Conservation (phyloP, 1,139 yeast species). For the Geotrichum australiense region DNA sequence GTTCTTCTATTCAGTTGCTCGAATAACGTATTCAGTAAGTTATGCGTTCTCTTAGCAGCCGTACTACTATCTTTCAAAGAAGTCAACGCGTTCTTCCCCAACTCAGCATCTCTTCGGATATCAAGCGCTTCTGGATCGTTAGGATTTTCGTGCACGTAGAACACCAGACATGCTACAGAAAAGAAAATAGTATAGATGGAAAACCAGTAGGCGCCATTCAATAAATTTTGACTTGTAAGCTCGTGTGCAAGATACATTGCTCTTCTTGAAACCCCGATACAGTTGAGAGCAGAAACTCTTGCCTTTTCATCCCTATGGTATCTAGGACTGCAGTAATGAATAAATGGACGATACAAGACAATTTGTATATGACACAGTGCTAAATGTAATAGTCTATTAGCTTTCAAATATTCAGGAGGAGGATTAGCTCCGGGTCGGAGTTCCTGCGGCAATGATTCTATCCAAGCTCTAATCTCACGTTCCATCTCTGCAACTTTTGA, state of each 20-base stretch:
- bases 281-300: conserved; percentile 71
- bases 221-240: conserved; percentile 63
- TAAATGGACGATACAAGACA: conserved; percentile 82
- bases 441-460: conserved; percentile 63
- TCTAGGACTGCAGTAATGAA: conserved; percentile 61
- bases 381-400: conserved; percentile 68
- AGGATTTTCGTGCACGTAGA: conserved; percentile 72
- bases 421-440: conserved; percentile 62
- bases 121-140: conserved; percentile 43
- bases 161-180: conserved; percentile 80
- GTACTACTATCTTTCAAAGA: conserved; percentile 64
- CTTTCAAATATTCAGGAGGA: conserved; percentile 62
- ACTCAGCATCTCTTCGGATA: conserved; percentile 69
- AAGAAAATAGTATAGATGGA: conserved; percentile 88
- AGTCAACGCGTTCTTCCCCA: conserved; percentile 69
- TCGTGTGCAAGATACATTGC: conserved; percentile 80
- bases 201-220: conserved; percentile 90
- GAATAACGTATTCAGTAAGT: conserved; percentile 69
- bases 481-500: conserved; percentile 69
- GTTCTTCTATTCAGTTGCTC: conserved; percentile 48
- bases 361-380: conserved; percentile 80
- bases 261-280: conserved; percentile 77
- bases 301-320: conserved; percentile 43
- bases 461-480: conserved; percentile 66
- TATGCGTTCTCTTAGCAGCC: conserved; percentile 75